Conservation (phyloP, 176 grass and related monocot species). For the Bolboschoenus planiculmis region DNA sequence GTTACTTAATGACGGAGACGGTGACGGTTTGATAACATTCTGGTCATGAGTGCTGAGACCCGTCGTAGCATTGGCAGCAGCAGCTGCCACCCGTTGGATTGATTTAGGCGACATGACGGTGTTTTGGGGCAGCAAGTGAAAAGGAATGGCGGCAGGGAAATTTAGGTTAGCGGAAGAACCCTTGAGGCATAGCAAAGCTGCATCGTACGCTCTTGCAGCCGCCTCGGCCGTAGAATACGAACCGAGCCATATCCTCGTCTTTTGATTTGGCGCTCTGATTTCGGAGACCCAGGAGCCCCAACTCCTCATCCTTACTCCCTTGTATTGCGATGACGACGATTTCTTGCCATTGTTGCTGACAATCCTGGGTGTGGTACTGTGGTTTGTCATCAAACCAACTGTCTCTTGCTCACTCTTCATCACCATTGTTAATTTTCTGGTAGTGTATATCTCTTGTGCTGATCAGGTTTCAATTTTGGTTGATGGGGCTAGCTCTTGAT, state of each 20-base stretch:
- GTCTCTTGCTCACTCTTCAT: slow-evolving; percentile 46
- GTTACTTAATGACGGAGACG: neutral
- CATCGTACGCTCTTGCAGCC: slow-evolving; percentile 90
- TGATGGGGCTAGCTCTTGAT: slow-evolving; percentile 5
- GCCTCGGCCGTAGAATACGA: slow-evolving; percentile 93
- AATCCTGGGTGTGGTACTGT: neutral
- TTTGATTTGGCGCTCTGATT: slow-evolving; percentile 89
- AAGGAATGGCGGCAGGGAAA: slow-evolving; percentile 63
- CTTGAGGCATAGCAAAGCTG: slow-evolving; percentile 89
- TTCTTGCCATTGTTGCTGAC: slow-evolving; percentile 18
- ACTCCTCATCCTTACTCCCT: slow-evolving; percentile 88
- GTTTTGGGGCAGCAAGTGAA: slow-evolving; percentile 47
- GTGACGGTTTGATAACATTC: slow-evolving; percentile 13
- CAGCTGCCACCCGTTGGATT: slow-evolving; percentile 75
- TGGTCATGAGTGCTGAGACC: neutral
- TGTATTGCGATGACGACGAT: slow-evolving; percentile 48
- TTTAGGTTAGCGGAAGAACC: slow-evolving; percentile 85
- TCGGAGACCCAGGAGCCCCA: slow-evolving; percentile 99
- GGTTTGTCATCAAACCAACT: neutral
- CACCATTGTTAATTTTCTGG: slow-evolving; percentile 38
- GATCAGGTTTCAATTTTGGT: neutral
- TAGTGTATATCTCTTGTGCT: neutral
- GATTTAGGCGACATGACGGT: slow-evolving; percentile 93
- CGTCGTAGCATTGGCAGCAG: slow-evolving; percentile 40
- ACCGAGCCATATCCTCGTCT: slow-evolving; percentile 95